Evolutionary conservation across 1,284 basidiomycete genomes (phyloP), one percentile per base, ranked within the genome.

Genomic region (Sanghuangporus weigelae): DNA sequence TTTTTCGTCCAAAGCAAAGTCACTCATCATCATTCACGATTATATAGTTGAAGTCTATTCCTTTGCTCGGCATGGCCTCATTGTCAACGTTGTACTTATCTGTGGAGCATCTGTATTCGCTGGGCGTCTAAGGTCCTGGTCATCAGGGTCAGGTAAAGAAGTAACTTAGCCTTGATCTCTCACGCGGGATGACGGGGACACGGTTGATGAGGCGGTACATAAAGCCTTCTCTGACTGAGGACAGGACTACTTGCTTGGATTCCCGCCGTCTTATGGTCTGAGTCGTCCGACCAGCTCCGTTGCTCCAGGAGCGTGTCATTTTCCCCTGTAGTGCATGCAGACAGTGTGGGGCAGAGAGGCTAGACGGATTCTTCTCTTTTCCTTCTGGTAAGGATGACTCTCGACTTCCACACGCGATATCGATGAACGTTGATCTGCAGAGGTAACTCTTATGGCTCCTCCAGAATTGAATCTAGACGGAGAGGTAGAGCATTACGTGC

Each of bases 401-500:
- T 16, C 16, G 44, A n/a, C 1, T 46, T 14, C 16, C 7, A n/a
- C 44, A 6, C 7, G 1, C 44, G n/a, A 46, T 7, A 46, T 46
- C 44, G 44, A 46, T 46, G 44, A 46, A 16, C 44, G 3, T 19
- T 46, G 44, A 46, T 46, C 7, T 12, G 44, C 40, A n/a, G 21
- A n/a, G 21, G 16, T n/a, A 46, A 19, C 3, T 16, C 19, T 40
- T 36, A 63, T 63, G 62, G 53, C 26, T 12, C 19, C 49, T 26
- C 57, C 40, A 26, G 51, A 55, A 26, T 46, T 23, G 19, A 51
- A 19, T 2, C 23, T 55, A 46, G 59, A 58, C 48, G 54, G 44
- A n/a, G 59, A 61, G 14, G 53, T 48, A 11, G 53, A 58, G 66
- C 67, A 50, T 11, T 77, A 79, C 61, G 71, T 77, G 42, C 77